Evolutionary conservation across 257 asterid species (phyloP).

Genomic region (Capsicum pubescens): DNA sequence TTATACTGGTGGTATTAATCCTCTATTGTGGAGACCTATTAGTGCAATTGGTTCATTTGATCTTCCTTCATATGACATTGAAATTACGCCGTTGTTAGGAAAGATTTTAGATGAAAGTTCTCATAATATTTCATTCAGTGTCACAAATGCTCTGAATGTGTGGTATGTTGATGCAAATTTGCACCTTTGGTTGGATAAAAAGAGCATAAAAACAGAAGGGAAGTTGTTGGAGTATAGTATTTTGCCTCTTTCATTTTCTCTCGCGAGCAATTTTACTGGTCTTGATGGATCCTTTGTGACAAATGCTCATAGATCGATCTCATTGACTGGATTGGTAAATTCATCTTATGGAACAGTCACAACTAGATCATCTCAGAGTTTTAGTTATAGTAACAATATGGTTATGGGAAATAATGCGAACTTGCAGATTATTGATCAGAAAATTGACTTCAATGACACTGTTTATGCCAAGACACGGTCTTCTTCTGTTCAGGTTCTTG

Average conservation of each 20-base stretch:
- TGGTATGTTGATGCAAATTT: slow-evolving; percentile 87
- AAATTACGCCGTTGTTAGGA: slow-evolving; percentile 67
- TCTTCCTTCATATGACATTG: slow-evolving; percentile 75
- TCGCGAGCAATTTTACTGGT: slow-evolving; percentile 54
- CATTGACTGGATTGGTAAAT: slow-evolving; percentile 57
- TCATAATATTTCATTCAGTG: slow-evolving; percentile 58
- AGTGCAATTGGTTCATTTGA: slow-evolving; percentile 78
- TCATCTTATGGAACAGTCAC: slow-evolving; percentile 63
- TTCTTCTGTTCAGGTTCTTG: slow-evolving; percentile 31
- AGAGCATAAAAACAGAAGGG: slow-evolving; percentile 52
- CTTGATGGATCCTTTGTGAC: slow-evolving; percentile 58
- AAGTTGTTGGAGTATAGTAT: slow-evolving; percentile 41
- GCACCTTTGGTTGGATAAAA: slow-evolving; percentile 78
- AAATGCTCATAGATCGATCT: slow-evolving; percentile 55
- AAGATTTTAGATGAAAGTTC: slow-evolving; percentile 59
- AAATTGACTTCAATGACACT: slow-evolving; percentile 48
- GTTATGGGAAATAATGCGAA: slow-evolving; percentile 61
- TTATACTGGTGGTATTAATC: slow-evolving; percentile 81
- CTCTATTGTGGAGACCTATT: slow-evolving; percentile 79
- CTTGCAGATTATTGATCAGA: slow-evolving; percentile 63
- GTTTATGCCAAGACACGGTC: slow-evolving; percentile 38
- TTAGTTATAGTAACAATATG: slow-evolving; percentile 57
- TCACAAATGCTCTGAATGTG: slow-evolving; percentile 68
- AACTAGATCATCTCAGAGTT: slow-evolving; percentile 49
- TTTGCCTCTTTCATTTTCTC: slow-evolving; percentile 40